Evolutionary conservation across 2,329 filamentous ascomycete species (phyloP).

Genomic region (Thermoascus crustaceus): DNA sequence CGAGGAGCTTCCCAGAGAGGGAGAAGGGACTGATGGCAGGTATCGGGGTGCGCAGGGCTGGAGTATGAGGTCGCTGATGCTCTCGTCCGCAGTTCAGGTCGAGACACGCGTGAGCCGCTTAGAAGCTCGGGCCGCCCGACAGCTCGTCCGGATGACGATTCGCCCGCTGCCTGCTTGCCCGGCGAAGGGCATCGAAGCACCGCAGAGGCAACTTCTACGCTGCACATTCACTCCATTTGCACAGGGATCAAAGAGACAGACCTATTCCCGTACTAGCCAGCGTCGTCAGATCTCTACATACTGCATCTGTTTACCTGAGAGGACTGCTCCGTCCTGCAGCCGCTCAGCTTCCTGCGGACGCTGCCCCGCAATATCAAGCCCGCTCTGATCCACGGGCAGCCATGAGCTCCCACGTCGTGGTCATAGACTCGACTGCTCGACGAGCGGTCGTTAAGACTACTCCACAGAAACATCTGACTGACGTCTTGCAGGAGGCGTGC

Average conservation of each 20-base stretch:
- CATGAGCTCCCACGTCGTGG: slow-evolving; percentile 84
- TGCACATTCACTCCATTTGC: slow-evolving; percentile 8
- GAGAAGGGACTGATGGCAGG: slow-evolving; percentile 5
- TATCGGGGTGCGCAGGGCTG: slow-evolving; percentile 10
- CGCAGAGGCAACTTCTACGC: not conserved
- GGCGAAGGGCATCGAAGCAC: slow-evolving; percentile 5
- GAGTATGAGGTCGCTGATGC: slow-evolving; percentile 12
- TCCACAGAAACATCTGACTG: slow-evolving; percentile 70
- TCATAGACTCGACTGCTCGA: slow-evolving; percentile 72
- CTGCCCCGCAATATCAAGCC: slow-evolving; percentile 15
- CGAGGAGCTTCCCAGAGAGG: slow-evolving; percentile 2
- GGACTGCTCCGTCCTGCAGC: too few relatives aligned
- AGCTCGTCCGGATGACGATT: slow-evolving; percentile 23
- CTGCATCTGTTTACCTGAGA: too few relatives aligned
- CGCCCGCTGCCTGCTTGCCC: slow-evolving; percentile 22
- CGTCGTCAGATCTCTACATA: too few relatives aligned
- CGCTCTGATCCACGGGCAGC: slow-evolving; percentile 13
- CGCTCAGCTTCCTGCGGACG: slow-evolving; percentile 1
- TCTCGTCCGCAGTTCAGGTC: slow-evolving; percentile 17
- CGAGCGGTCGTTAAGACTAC: slow-evolving; percentile 75
- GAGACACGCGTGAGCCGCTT: slow-evolving; percentile 9
- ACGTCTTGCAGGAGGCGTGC: slow-evolving; percentile 82
- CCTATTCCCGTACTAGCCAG: too few relatives aligned
- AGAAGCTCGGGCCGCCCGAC: slow-evolving; percentile 22
- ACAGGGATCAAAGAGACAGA: too few relatives aligned